phyloP scores from a whole-genome alignment of 345 rosid genomes.

The Populus simonii region DNA sequence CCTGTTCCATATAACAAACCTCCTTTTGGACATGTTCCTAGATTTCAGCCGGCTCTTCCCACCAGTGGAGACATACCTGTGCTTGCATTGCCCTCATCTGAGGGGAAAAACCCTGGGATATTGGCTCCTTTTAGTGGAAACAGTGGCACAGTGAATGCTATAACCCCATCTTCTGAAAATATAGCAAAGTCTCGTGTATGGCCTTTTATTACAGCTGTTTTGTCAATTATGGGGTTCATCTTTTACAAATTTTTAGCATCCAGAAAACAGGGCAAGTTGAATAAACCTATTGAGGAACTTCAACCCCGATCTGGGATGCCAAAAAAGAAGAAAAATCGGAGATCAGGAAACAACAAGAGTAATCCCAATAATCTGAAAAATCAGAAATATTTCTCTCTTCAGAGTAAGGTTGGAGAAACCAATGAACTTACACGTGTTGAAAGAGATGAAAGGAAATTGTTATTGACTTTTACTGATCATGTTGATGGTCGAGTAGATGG shows the following conservation, averaged over 20 bases:
- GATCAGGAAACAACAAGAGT: conserved; percentile 11
- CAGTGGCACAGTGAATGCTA: not conserved
- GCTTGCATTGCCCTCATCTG: conserved; percentile 33
- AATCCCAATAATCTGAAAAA: conserved; percentile 4
- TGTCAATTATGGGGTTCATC: conserved; percentile 14
- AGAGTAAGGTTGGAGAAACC: not conserved
- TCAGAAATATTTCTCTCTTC: conserved; percentile 1
- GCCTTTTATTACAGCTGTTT: conserved; percentile 14
- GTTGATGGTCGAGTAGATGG: conserved; percentile 16
- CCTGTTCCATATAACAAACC: conserved; percentile 15
- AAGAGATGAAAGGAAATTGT: conserved; percentile 1
- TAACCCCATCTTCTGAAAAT: conserved; percentile 8
- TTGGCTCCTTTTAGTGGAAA: not conserved
- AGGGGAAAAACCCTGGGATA: conserved; percentile 1
- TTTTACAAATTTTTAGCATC: conserved; percentile 7
- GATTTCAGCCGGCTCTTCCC: conserved; percentile 47
- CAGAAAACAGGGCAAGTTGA: conserved; percentile 33
- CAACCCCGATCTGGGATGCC: conserved; percentile 14
- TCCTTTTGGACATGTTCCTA: conserved; percentile 27
- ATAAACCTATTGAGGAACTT: conserved; percentile 35
- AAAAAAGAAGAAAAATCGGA: conserved; percentile 24
- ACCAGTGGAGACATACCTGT: conserved; percentile 19
- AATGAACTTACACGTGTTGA: not conserved
- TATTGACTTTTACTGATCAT: not conserved
- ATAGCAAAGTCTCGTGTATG: conserved; percentile 10